A percentile compares a stretch with the other conserved stretches of the same genome.
These are phyloP conservation scores for Lepidium sativum DNA, from an alignment of 345 rosid genomes.

Conservation along the genomic window DNA sequence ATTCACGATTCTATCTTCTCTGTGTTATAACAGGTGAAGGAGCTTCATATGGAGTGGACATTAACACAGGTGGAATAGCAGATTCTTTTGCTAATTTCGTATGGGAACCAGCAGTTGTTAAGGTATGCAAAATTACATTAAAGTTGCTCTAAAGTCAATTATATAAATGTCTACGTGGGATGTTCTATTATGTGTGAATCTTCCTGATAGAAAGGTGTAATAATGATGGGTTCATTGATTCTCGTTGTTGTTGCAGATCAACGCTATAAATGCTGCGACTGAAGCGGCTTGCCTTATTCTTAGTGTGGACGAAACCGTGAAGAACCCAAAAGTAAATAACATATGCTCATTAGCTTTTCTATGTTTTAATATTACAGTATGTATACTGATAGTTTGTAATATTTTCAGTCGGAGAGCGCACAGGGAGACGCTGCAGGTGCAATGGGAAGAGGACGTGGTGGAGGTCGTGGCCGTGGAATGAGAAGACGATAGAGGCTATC, in stretches of 20 bases:
- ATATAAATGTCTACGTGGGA: not conserved
- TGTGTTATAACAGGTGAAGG: constrained; percentile 58
- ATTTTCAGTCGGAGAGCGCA: constrained; percentile 87
- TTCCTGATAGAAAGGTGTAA: not conserved
- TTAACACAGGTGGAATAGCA: constrained; percentile 88
- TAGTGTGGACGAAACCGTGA: constrained; percentile 97
- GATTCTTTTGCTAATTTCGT: constrained; percentile 96
- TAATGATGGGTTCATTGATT: not conserved
- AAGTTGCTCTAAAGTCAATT: not conserved
- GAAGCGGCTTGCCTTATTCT: constrained; percentile 96
- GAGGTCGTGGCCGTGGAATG: constrained; percentile 99
- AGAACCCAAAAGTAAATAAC: constrained; percentile 84
- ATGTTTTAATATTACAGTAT: not conserved
- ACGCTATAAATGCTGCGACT: constrained; percentile 98
- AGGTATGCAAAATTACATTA: constrained; percentile 34
- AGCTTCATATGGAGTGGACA: constrained; percentile 88
- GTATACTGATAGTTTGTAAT: not conserved
- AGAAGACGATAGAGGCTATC: constrained; percentile 58
- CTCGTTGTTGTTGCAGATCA: constrained; percentile 43
- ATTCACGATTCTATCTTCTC: not conserved
- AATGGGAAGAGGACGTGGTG: constrained; percentile 88
- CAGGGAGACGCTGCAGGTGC: constrained; percentile 95
- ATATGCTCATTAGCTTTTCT: not conserved
- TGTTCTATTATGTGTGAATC: not conserved
- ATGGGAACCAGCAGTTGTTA: constrained; percentile 98